Evolutionary conservation across 31 red algal species (phyloP), one percentile per base, ranked within the genome.

Genomic region (Odonthalia washingtoniensis): DNA sequence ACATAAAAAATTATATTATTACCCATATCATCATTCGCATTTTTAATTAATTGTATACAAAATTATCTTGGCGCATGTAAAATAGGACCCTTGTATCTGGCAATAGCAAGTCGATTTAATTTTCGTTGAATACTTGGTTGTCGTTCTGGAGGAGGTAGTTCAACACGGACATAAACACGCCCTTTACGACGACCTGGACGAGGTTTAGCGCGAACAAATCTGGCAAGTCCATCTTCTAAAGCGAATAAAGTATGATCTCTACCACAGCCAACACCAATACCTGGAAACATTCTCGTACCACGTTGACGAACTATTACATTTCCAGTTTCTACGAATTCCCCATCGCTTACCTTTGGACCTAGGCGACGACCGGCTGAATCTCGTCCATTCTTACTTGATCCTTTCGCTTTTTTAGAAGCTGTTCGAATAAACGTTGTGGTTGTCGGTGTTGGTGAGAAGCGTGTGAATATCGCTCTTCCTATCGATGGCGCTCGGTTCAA

Each of bases 201-300:
- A 21, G 75, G 65, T 52, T 75, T 87, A 32, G 80, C 73, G 5
- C 88, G 91, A 21, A 44, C 41, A 69, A 97, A 94, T 5, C 91
- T 30, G 49, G 90, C 91, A 16, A 76, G 70, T 3, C 92, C 92
- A 53, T 46, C 53, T 41, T 34, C 68, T 14, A 28, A 69, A 30
- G 95, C 91, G 52, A 74, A 97, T 3, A 97, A 63, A 30, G 95
- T 94, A 83, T 97, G 88, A 77, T 97, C 92, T 24, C 89, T 87
- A 28, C 91, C 95, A 2, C 76, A 75, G 2, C 91, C 91, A 26
- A 94, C 92, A 46, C 81, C 84, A 40, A 81, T 67, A 6, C 89
- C 91, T 28, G 95, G 77, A 24, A 49, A 80, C 84, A 90, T 88
- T 4, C 70, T 70, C n/a, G 88, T 86, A 39, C 95, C 95, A 0